Base-by-base conservation (phyloP, 257 asterid genomes). In the Penstemon davidsonii region DNA sequence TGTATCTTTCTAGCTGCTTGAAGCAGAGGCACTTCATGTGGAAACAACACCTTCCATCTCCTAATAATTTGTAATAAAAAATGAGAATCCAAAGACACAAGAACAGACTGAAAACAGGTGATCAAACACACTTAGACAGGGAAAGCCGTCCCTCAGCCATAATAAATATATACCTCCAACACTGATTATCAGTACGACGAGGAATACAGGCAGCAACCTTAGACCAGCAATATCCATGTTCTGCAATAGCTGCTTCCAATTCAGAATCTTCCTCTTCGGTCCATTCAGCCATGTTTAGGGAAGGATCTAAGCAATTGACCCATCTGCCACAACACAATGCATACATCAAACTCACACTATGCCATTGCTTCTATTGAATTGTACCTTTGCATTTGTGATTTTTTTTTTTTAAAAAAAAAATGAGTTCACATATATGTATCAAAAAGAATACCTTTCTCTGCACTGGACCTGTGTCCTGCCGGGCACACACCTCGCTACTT, bases 401-500 rank as follows among this genome's bases (percentile, higher is more conserved):
- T 25, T 25, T 25, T 25, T 25, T 25, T 25, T 25, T 25, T 25
- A 25, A 25, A 25, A 64, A 33, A 70, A 68, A 50, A 15, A 33
- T 38, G 46, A 54, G 42, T 46, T 36, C 8, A 53, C 60, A 70
- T 36, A 46, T 15, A 46, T 13, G 46, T 56, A 53, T 13, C 7
- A 6, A 68, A 15, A 62, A 55, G 43, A 59, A 25, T 86, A 93
- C 99, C 97, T 91, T 78, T 94, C 99, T 78, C 99, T 88, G 80
- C 99, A 88, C 83, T 91, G 97, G 46, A 85, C 89, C 51, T 88
- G 95, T 42, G 94, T 87, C 77, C 99, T 76, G 33, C 99, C 99
- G 75, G 96, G 88, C 56, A 94, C 96, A 69, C 61, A 88, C 4
- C 68, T 80, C 58, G 96, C 90, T 45, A 94, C 80, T 71, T 88